These are phyloP conservation scores for Ustilago cynodontis DNA, from an alignment of 1,284 basidiomycete genomes.

Conservation along the genomic window DNA sequence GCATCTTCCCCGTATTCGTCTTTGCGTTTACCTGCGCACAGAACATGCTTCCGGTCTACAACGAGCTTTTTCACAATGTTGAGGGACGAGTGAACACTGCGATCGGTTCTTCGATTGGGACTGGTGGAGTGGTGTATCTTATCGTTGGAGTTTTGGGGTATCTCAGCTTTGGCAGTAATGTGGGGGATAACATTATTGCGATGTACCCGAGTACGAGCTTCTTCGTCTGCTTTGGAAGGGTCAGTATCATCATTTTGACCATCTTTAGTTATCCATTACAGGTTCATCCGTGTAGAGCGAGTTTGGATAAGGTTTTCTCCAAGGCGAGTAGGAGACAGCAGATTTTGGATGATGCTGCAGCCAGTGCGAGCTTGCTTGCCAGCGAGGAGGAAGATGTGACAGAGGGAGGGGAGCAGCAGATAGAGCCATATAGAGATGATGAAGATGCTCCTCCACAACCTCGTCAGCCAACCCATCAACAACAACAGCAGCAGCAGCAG, in stretches of 20 bases:
- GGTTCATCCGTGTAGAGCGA: constrained; percentile 87
- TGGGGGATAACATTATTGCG: constrained; percentile 67
- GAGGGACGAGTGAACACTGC: constrained; percentile 88
- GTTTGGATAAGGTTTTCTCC: constrained; percentile 86
- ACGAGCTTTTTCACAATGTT: constrained; percentile 85
- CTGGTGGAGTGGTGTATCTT: constrained; percentile 65
- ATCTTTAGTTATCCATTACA: constrained; percentile 74
- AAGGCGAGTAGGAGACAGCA: constrained; percentile 36
- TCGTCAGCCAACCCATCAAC: not conserved
- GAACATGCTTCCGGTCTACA: constrained; percentile 79
- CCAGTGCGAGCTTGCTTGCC: constrained; percentile 10
- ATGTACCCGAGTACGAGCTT: constrained; percentile 88
- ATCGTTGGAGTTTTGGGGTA: constrained; percentile 79
- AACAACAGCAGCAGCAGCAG: constrained; percentile 6
- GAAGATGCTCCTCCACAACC: constrained; percentile 18
- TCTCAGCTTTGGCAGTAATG: constrained; percentile 89
- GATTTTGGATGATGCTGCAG: constrained; percentile 43
- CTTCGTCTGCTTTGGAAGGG: constrained; percentile 90
- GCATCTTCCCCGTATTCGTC: constrained; percentile 91
- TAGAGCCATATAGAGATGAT: constrained; percentile 56
- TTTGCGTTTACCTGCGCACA: constrained; percentile 76
- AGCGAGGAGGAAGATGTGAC: constrained; percentile 2
- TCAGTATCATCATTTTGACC: constrained; percentile 88
- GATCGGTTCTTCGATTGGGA: constrained; percentile 86
- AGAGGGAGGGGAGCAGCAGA: constrained; percentile 16